Conservation (phyloP, 805 yeast genomes). For the Zygoascus flipseniorum region DNA sequence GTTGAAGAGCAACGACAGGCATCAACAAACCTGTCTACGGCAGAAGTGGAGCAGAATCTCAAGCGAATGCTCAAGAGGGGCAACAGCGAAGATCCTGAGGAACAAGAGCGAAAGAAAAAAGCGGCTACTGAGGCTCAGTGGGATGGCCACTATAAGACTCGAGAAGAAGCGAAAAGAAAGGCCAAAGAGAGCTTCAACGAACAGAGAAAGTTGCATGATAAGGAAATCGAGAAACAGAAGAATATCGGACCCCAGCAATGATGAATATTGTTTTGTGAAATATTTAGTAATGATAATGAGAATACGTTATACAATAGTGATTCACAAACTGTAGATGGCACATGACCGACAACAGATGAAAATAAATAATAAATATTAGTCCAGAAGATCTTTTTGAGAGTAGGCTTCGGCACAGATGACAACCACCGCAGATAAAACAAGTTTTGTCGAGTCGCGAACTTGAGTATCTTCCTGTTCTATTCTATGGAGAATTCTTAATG, state of each 20-base stretch:
- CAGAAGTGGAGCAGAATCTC: slow-evolving; percentile 30
- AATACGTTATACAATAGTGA: too few relatives aligned
- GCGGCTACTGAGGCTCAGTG: slow-evolving; percentile 17
- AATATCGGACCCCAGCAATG: not conserved
- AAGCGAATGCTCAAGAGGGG: slow-evolving; percentile 28
- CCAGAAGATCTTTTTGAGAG: not conserved
- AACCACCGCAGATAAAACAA: not conserved
- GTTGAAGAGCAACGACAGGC: slow-evolving; percentile 25
- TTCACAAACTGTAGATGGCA: too few relatives aligned
- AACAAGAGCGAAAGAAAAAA: slow-evolving; percentile 11
- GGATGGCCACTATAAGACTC: slow-evolving; percentile 19
- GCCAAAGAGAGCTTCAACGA: slow-evolving; percentile 7
- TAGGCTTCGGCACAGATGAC: not conserved
- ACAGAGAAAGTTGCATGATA: not conserved
- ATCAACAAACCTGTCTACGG: slow-evolving; percentile 28
- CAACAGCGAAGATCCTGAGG: slow-evolving; percentile 1
- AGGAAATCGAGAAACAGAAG: not conserved
- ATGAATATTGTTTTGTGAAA: not conserved
- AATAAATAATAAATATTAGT: not conserved
- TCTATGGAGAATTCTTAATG: slow-evolving; percentile 13
- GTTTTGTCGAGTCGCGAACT: not conserved
- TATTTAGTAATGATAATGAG: not conserved
- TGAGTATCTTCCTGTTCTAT: not conserved
- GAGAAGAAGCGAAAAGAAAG: slow-evolving; percentile 15
- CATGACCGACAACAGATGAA: too few relatives aligned